Conservation (phyloP, 768 basidiomycete species). For the Termitomyces sp. region DNA sequence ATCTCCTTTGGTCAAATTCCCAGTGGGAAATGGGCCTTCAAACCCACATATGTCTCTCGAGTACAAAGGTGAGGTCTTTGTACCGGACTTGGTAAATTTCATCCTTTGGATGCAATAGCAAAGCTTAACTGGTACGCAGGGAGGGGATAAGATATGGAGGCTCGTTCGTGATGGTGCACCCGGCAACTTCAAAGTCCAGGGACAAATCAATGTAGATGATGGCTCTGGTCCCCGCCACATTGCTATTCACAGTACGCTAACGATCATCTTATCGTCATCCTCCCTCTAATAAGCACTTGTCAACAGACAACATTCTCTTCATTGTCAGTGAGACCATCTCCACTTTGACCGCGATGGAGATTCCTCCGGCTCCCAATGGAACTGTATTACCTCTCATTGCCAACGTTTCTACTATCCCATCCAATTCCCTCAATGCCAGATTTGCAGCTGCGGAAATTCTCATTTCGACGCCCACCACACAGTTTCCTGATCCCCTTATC, state of each 20-base stretch:
- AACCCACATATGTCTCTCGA: constrained; percentile 66
- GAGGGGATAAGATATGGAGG: constrained; percentile 66
- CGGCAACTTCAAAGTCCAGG: constrained; percentile 48
- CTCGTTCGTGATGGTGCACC: constrained; percentile 37
- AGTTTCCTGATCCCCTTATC: constrained; percentile 41
- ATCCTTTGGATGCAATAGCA: not conserved
- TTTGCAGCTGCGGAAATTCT: constrained; percentile 53
- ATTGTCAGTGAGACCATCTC: constrained; percentile 47
- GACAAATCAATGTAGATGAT: constrained; percentile 50
- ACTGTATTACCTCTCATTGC: constrained; percentile 38
- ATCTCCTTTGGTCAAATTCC: constrained; percentile 42
- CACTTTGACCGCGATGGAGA: constrained; percentile 43
- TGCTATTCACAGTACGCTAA: constrained; percentile 25
- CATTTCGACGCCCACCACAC: constrained; percentile 33
- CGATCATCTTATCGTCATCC: not conserved
- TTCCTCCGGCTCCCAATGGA: constrained; percentile 43
- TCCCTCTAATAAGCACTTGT: not conserved
- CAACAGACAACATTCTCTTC: constrained; percentile 41
- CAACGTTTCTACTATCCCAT: constrained; percentile 38
- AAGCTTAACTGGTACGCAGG: constrained; percentile 28
- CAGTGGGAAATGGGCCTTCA: constrained; percentile 36
- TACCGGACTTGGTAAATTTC: constrained; percentile 55
- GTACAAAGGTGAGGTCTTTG: constrained; percentile 48
- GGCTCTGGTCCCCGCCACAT: constrained; percentile 65
- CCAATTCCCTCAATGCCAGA: constrained; percentile 27